Percentiles rank a stretch among this genome's conserved stretches.
These are phyloP conservation scores for Dryas octopetala DNA, from an alignment of 306 rosid species.

Conservation along the genomic window DNA sequence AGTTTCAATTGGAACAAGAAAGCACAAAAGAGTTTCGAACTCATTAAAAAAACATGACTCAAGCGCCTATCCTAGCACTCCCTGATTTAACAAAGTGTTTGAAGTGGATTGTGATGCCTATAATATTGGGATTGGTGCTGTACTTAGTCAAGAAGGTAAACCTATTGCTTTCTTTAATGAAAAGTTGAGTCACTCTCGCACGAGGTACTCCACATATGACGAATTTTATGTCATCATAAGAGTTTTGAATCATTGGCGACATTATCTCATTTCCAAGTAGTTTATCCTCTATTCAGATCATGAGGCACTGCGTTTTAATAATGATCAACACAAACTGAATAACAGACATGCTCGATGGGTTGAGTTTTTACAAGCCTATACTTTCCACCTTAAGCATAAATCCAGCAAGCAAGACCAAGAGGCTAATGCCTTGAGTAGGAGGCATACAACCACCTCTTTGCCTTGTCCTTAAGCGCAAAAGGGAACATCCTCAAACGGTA, in stretches of 20 bases:
- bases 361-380: background rate
- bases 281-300: background rate
- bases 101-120: conserved; percentile 1
- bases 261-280: background rate
- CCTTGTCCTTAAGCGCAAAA: too few relatives aligned
- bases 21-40: background rate
- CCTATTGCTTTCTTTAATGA: background rate
- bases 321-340: background rate
- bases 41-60: background rate
- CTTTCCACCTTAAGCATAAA: background rate
- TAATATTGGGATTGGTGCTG: background rate
- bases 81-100: background rate
- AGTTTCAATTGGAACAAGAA: background rate
- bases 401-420: background rate
- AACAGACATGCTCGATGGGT: background rate
- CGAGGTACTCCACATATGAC: background rate
- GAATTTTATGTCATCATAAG: background rate
- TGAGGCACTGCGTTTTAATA: background rate
- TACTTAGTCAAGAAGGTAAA: background rate
- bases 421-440: background rate
- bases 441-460: too few relatives aligned
- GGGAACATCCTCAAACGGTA: too few relatives aligned
- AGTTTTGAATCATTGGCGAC: background rate
- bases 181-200: background rate
- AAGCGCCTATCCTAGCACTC: background rate